Conservation (phyloP, 1,284 basidiomycete genomes). For the Pyrrhoderma lamaoense region DNA sequence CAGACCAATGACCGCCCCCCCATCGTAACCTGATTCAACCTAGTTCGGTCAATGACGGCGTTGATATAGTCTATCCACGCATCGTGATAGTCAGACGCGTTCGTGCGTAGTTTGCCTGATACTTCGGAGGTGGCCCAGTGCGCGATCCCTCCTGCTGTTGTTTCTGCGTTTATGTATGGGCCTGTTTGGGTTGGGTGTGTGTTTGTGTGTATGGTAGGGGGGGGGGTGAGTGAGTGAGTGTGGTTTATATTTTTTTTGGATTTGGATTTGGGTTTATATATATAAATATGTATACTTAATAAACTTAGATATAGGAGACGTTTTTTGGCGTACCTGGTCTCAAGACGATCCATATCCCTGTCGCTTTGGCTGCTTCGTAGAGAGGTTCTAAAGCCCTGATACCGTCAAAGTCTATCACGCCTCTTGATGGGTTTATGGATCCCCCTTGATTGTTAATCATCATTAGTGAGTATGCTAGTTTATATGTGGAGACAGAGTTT, state of each 20-base stretch:
- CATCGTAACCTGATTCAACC: slow-evolving; percentile 61
- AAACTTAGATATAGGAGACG: neutral
- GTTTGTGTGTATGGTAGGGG: too few species aligned
- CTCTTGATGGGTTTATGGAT: slow-evolving; percentile 64
- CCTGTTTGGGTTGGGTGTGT: too few species aligned
- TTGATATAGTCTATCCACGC: slow-evolving; percentile 68
- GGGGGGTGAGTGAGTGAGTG: too few species aligned
- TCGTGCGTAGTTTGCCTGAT: slow-evolving; percentile 58
- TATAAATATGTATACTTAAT: too few species aligned
- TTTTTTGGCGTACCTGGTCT: slow-evolving; percentile 32
- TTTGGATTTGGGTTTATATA: too few species aligned
- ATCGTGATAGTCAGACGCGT: slow-evolving; percentile 56
- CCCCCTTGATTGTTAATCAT: slow-evolving; percentile 34
- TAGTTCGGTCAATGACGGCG: slow-evolving; percentile 51
- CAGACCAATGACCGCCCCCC: slow-evolving; percentile 74
- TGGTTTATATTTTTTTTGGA: too few species aligned
- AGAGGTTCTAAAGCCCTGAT: slow-evolving; percentile 67
- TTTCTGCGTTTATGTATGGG: slow-evolving; percentile 74
- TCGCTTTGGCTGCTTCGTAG: slow-evolving; percentile 35
- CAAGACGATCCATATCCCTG: slow-evolving; percentile 42
- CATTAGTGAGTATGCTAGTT: too few species aligned
- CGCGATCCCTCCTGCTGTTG: slow-evolving; percentile 71
- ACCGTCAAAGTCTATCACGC: slow-evolving; percentile 62
- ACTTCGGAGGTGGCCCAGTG: slow-evolving; percentile 71
- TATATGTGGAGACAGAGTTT: neutral